A percentile compares a stretch with the other conserved stretches of the same genome.
Conservation (phyloP, 768 basidiomycete species). For the Sistotremastrum niveocremeum region DNA sequence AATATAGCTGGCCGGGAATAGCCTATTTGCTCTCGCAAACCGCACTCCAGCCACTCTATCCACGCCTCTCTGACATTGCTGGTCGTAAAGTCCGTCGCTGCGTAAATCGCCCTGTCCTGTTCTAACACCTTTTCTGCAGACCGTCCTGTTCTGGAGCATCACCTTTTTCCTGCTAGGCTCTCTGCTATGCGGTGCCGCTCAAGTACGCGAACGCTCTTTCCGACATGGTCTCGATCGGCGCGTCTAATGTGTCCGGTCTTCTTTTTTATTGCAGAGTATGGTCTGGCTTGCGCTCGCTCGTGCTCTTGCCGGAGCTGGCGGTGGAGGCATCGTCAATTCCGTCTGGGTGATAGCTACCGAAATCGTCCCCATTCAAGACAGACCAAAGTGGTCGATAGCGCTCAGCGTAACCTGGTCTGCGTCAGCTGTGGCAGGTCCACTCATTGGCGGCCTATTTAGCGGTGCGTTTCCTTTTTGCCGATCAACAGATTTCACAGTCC, state of each 20-base stretch:
- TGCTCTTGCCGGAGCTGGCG: slow-evolving; percentile 62
- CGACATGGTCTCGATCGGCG: slow-evolving; percentile 1
- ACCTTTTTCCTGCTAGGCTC: slow-evolving; percentile 64
- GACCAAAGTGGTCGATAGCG: slow-evolving; percentile 77
- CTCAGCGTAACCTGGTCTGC: slow-evolving; percentile 79
- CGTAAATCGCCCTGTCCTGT: slow-evolving; percentile 4
- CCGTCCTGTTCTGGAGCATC: slow-evolving; percentile 60
- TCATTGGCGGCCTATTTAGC: slow-evolving; percentile 75
- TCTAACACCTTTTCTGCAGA: slow-evolving; percentile 25
- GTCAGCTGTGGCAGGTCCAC: slow-evolving; percentile 71
- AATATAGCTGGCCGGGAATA: slow-evolving; percentile 81
- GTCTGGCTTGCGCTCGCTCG: slow-evolving; percentile 57
- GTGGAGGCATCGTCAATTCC: slow-evolving; percentile 72
- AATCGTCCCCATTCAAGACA: slow-evolving; percentile 54
- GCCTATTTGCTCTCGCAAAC: slow-evolving; percentile 81
- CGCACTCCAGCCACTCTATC: slow-evolving; percentile 73
- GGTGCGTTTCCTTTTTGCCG: slow-evolving; percentile 27
- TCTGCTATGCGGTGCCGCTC: slow-evolving; percentile 62
- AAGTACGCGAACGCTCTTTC: slow-evolving; percentile 27
- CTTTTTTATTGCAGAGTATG: slow-evolving; percentile 18
- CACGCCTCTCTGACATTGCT: slow-evolving; percentile 62
- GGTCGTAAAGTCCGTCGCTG: slow-evolving; percentile 53
- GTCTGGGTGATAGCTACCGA: slow-evolving; percentile 84
- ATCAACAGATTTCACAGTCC: slow-evolving; percentile 1
- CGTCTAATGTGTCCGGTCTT: slow-evolving; percentile 9